Percentiles rank a stretch among this genome's conserved stretches.
phyloP scores from a whole-genome alignment of 495 filamentous ascomycete genomes.

The Talaromyces stipitatus region DNA sequence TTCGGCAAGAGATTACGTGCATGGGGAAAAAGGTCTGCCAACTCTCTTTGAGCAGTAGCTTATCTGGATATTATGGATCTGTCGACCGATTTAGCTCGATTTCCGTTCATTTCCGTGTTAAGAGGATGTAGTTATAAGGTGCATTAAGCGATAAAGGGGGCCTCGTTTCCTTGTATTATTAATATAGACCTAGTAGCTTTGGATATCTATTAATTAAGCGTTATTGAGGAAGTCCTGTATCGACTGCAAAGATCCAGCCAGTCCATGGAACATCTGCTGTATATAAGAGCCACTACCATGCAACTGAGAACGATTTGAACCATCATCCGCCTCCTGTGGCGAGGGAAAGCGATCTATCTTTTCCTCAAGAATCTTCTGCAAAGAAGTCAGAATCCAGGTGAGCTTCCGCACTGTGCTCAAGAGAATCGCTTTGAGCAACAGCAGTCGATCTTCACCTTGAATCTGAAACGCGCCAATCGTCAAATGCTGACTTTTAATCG shows the following conservation, averaged over 20 bases:
- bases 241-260: not conserved
- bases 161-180: too few relatives aligned
- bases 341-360: not conserved
- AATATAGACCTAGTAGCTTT: too few relatives aligned
- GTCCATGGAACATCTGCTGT: not conserved
- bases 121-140: too few relatives aligned
- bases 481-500: not conserved
- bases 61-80: not conserved
- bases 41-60: not conserved
- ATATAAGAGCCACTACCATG: not conserved
- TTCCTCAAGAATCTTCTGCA: conserved; percentile 12
- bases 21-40: not conserved
- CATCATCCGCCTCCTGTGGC: not conserved
- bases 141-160: not conserved
- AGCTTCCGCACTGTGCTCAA: not conserved
- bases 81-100: too few relatives aligned
- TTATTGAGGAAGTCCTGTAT: not conserved
- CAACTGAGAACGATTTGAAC: not conserved
- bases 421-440: not conserved
- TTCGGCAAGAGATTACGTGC: not conserved
- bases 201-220: too few relatives aligned
- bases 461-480: not conserved
- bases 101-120: too few relatives aligned
- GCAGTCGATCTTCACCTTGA: not conserved
- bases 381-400: conserved; percentile 7